Evolutionary conservation across 2,329 filamentous ascomycete genomes (phyloP).

Genomic region (Ascochyta rabiei): DNA sequence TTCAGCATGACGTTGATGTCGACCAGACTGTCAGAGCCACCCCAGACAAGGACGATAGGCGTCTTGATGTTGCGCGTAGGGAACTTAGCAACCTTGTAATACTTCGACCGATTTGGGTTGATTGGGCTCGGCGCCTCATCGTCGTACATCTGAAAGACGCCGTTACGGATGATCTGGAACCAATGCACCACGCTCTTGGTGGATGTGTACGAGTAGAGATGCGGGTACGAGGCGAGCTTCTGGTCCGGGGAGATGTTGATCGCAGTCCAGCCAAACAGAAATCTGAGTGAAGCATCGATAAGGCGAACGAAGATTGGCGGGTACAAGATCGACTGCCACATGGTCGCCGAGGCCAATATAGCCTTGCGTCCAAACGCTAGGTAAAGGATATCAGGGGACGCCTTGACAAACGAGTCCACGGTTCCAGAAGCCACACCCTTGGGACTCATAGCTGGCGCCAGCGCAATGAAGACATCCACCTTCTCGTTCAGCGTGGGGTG

Average conservation of each 20-base stretch:
- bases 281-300: constrained; percentile 80
- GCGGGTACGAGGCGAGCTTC: constrained; percentile 93
- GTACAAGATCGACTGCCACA: constrained; percentile 97
- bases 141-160: constrained; percentile 97
- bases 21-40: constrained; percentile 89
- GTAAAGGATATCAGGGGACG: constrained; percentile 89
- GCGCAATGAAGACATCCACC: constrained; percentile 92
- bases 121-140: constrained; percentile 85
- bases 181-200: constrained; percentile 98
- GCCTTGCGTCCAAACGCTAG: constrained; percentile 90
- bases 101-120: constrained; percentile 73
- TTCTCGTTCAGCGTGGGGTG: constrained; percentile 91
- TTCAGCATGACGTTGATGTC: constrained; percentile 92
- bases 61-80: constrained; percentile 97
- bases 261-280: constrained; percentile 89
- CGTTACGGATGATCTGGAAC: constrained; percentile 98
- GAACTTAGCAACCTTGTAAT: constrained; percentile 95
- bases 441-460: constrained; percentile 95
- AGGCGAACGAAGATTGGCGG: constrained; percentile 88
- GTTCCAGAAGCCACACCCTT: constrained; percentile 87
- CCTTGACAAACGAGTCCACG: constrained; percentile 90
- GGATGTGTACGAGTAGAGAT: constrained; percentile 95
- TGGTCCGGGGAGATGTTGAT: constrained; percentile 83
- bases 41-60: constrained; percentile 90
- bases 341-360: constrained; percentile 89